Conservation (phyloP, 805 yeast genomes). For the Candida easanensis region DNA sequence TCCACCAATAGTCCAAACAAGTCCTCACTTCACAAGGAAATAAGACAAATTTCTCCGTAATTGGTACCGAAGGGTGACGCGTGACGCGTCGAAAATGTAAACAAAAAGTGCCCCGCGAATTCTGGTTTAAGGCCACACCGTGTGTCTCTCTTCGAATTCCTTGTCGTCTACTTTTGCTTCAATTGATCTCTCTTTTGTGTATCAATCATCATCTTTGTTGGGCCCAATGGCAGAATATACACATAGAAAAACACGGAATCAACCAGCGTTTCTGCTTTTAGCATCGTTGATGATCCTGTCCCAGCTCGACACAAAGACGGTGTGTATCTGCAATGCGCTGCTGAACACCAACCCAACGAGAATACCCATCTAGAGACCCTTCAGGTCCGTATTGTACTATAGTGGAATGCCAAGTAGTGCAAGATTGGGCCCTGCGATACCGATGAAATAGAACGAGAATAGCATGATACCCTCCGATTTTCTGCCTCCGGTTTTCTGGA, state of each 20-base stretch:
- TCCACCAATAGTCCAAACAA: no score
- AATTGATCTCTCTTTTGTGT: no score
- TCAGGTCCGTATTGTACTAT: constrained; percentile 44
- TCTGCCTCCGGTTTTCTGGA: constrained; percentile 81
- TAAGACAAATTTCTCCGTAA: no score
- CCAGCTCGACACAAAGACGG: constrained; percentile 51
- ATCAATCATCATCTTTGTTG: no score
- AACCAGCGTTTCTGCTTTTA: constrained; percentile 30
- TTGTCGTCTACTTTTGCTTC: no score
- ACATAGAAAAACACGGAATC: not conserved
- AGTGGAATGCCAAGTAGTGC: constrained; percentile 50
- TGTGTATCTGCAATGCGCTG: constrained; percentile 47
- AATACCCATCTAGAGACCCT: constrained; percentile 79
- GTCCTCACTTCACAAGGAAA: no score
- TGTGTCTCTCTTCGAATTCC: no score
- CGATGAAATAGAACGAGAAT: constrained; percentile 65
- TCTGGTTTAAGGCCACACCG: no score
- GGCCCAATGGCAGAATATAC: no score
- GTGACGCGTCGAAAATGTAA: no score
- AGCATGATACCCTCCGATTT: constrained; percentile 61
- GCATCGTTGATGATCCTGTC: constrained; percentile 46
- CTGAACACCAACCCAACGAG: constrained; percentile 54
- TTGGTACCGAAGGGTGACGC: no score
- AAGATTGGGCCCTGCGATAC: constrained; percentile 75
- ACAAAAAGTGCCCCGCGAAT: no score